Conservation (phyloP, 306 rosid species). For the Vachellia collinsii region DNA sequence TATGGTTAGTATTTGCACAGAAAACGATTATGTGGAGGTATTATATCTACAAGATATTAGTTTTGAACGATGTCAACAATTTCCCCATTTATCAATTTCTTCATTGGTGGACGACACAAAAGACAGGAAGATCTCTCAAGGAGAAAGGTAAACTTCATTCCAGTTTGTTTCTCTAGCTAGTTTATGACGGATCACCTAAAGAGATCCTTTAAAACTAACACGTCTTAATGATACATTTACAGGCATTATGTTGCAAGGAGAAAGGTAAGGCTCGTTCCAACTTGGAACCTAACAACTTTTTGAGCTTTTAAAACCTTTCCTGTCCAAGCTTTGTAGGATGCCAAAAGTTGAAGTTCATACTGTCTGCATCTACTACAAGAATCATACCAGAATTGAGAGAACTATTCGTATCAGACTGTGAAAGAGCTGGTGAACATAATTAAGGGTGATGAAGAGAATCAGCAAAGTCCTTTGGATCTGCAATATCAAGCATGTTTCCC, state of each 20-base stretch:
- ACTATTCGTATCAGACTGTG: neutral
- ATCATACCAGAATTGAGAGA: neutral
- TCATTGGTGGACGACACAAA: neutral
- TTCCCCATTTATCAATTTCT: neutral
- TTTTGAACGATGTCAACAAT: neutral
- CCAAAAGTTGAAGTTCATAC: neutral
- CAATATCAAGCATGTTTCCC: neutral
- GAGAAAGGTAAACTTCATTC: neutral
- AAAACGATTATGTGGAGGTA: neutral
- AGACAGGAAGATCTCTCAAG: constrained; percentile 6
- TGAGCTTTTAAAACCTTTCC: constrained; percentile 8
- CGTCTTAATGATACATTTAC: neutral
- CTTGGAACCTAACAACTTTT: neutral
- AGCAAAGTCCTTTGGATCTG: neutral
- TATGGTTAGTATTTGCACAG: neutral
- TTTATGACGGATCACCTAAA: neutral
- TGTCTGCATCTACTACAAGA: constrained; percentile 6
- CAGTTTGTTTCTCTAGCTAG: neutral
- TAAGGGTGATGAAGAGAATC: neutral
- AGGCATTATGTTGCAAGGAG: neutral
- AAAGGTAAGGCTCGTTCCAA: neutral
- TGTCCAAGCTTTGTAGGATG: neutral
- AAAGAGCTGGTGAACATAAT: constrained; percentile 12
- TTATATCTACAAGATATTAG: neutral
- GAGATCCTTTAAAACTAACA: neutral